Evolutionary conservation across 169 alveolate species (phyloP), one percentile per base, ranked within the genome.

Genomic region (Eimeria tenella): DNA sequence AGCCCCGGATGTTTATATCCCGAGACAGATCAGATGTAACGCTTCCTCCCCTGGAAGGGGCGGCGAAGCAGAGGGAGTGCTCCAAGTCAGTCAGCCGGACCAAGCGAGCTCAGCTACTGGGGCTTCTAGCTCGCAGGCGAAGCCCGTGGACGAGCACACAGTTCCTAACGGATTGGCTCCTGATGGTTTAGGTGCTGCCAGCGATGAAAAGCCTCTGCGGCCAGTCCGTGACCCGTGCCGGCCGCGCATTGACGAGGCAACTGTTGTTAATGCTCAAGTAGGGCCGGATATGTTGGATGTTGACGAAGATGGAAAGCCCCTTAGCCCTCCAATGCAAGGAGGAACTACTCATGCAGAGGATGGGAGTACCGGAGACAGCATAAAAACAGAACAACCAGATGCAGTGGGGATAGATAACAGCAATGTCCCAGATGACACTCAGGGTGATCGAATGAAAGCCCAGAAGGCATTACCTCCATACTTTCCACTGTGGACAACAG

Each of bases 401-500:
- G 86, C 50, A 65, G 73, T 11, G 53, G 75, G 56, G 23, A n/a
- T 63, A 52, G 96, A 58, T 25, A 73, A 31, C 25, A 13, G 21
- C 25, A 56, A 92, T 3, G 49, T 82, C n/a, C 31, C 11, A 4
- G 84, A 23, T 4, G 71, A 65, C 49, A 86, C 58, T 6, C 58
- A 42, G 53, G 86, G 53, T 21, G 93, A 50, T 13, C 63, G 50
- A 56, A 25, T 71, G 7, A 70, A 31, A 25, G 50, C 25, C 70
- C 63, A 56, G 62, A 53, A 90, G 82, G 50, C 90, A 11, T 63
- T 93, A 58, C 95, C 95, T 60, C 93, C 92, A 9, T 94, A 95
- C 8, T 97, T 96, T 93, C 99, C 99, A 7, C 95, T 97, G 56
- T 98, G 99, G 99, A 96, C 94, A 74, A 88, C 95, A 6, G 96